A percentile compares a stretch with the other conserved stretches of the same genome.
phyloP scores from a whole-genome alignment of 2,329 filamentous ascomycete species.

The Amesomyces nigricolor region DNA sequence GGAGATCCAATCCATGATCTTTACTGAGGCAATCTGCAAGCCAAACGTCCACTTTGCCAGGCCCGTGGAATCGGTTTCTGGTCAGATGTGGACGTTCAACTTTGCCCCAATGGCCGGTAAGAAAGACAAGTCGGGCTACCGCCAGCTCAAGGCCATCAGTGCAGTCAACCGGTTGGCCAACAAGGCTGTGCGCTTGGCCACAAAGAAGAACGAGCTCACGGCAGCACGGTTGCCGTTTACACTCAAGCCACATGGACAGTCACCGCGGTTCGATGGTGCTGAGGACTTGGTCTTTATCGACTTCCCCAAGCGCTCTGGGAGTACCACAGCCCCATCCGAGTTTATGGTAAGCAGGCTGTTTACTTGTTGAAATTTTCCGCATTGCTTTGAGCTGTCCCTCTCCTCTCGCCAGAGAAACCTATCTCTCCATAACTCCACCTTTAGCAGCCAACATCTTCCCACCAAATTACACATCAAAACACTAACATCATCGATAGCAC shows the following conservation, averaged over 20 bases:
- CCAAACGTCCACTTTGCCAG: conserved; percentile 21
- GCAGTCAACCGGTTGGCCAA: not conserved
- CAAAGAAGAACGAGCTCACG: not conserved
- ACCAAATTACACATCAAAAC: too few relatives aligned
- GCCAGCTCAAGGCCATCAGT: not conserved
- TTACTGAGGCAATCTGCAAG: conserved; percentile 16
- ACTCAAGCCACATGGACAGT: not conserved
- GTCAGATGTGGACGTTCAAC: not conserved
- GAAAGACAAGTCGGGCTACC: conserved; percentile 11
- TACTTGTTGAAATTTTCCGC: not conserved
- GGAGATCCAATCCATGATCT: conserved; percentile 24
- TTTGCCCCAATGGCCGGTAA: not conserved
- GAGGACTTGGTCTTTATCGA: conserved; percentile 24
- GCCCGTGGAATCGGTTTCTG: not conserved
- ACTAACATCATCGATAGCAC: too few relatives aligned
- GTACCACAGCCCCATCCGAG: too few relatives aligned
- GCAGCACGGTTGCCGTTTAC: not conserved
- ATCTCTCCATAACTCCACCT: too few relatives aligned
- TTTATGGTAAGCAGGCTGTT: too few relatives aligned
- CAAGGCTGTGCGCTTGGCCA: not conserved
- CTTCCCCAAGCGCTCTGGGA: not conserved
- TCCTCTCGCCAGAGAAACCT: too few relatives aligned
- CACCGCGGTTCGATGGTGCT: conserved; percentile 1
- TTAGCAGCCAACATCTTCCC: too few relatives aligned
- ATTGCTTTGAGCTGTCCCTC: too few relatives aligned